Percentiles rank a stretch among this genome's conserved stretches.
Conservation (phyloP, 2,329 filamentous ascomycete genomes). For the Diaporthe batatas region DNA sequence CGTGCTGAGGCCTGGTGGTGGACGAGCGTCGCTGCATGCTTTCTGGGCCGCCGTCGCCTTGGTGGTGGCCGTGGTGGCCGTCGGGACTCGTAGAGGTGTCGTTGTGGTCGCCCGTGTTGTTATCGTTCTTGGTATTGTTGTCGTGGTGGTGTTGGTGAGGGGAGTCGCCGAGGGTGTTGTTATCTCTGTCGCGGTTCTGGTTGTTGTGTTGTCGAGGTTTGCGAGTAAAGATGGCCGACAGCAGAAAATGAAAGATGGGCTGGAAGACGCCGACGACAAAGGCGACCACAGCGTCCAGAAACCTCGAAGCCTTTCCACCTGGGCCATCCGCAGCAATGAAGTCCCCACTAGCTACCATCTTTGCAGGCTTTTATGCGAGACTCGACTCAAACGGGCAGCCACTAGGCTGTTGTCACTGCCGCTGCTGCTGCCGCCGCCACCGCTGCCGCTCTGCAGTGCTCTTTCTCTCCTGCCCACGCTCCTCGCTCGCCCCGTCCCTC, state of each 20-base stretch:
- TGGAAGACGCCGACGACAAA: conserved; percentile 41
- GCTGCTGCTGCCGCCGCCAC: background rate
- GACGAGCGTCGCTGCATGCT: conserved; percentile 33
- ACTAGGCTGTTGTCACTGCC: conserved; percentile 28
- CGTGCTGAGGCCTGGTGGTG: conserved; percentile 16
- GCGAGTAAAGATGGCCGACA: conserved; percentile 34
- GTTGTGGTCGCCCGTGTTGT: background rate
- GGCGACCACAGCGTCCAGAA: conserved; percentile 37
- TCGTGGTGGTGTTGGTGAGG: background rate
- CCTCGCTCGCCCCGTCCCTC: background rate
- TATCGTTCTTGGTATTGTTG: background rate
- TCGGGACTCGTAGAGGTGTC: background rate
- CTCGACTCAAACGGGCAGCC: conserved; percentile 29
- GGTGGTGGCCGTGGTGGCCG: conserved; percentile 23
- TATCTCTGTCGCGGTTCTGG: conserved; percentile 23
- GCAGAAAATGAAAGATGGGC: conserved; percentile 35
- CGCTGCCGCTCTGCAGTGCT: background rate
- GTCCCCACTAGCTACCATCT: conserved; percentile 37
- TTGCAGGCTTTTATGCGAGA: conserved; percentile 10
- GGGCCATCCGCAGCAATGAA: conserved; percentile 32
- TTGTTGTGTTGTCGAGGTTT: conserved; percentile 28
- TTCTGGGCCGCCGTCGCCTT: conserved; percentile 18
- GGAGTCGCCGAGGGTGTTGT: conserved; percentile 18
- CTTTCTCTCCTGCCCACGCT: conserved; percentile 3
- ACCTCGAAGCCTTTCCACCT: conserved; percentile 36